These are phyloP conservation scores for Neofusicoccum kwambonambiense DNA, from an alignment of 2,329 filamentous ascomycete genomes.

Conservation along the genomic window DNA sequence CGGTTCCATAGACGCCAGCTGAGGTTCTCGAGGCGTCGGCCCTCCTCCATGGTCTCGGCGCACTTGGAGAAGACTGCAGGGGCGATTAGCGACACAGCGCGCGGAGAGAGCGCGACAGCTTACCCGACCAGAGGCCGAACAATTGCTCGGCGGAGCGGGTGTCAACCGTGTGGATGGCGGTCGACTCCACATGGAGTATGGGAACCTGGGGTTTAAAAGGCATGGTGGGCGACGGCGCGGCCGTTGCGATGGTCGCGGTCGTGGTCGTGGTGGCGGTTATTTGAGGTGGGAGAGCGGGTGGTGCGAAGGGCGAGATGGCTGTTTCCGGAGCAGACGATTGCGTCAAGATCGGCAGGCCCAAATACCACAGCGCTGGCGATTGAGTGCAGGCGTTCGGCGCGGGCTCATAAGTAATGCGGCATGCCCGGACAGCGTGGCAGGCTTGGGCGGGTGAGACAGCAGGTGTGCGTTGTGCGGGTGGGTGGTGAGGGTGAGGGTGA, in stretches of 20 bases:
- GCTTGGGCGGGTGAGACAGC: conserved; percentile 16
- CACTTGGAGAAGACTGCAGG: conserved; percentile 84
- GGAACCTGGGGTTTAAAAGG: conserved; percentile 79
- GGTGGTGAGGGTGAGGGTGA: conserved; percentile 10
- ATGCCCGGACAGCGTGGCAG: conserved; percentile 19
- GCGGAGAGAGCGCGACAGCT: conserved; percentile 37
- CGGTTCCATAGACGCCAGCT: conserved; percentile 95
- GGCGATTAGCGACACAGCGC: conserved; percentile 22
- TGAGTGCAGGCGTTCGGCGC: conserved; percentile 11
- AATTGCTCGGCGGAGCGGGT: conserved; percentile 89
- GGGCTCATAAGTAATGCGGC: conserved; percentile 15
- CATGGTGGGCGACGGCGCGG: conserved; percentile 54
- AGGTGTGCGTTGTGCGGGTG: conserved; percentile 11
- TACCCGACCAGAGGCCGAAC: conserved; percentile 96
- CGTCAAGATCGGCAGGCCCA: conserved; percentile 26
- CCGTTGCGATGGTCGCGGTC: conserved; percentile 20
- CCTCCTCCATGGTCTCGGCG: conserved; percentile 90
- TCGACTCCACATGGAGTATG: conserved; percentile 87
- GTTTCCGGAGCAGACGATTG: conserved; percentile 24
- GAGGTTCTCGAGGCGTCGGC: conserved; percentile 87
- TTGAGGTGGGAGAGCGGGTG: neutral
- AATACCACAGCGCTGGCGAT: conserved; percentile 17
- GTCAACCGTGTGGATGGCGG: conserved; percentile 91
- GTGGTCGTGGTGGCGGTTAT: conserved; percentile 21
- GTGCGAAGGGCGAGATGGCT: conserved; percentile 20